Percentiles rank a stretch among this genome's conserved stretches.
phyloP scores from a whole-genome alignment of 2,329 filamentous ascomycete species.

The Colletotrichum sp. region DNA sequence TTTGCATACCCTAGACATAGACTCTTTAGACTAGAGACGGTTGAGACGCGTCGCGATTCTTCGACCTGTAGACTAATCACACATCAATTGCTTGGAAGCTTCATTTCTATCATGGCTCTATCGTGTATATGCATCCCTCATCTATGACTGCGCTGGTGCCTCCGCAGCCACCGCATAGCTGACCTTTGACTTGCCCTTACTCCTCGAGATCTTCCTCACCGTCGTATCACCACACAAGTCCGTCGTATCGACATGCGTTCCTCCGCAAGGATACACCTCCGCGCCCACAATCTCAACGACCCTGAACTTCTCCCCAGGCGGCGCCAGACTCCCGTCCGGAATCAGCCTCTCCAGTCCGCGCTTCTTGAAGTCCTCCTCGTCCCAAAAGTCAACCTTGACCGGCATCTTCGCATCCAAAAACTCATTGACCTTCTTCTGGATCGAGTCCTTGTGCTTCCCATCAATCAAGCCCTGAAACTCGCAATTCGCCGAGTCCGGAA shows the following conservation, averaged over 20 bases:
- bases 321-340: slow-evolving; percentile 50
- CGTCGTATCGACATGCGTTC: slow-evolving; percentile 72
- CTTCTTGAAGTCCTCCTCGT: slow-evolving; percentile 63
- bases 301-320: slow-evolving; percentile 62
- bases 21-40: not conserved
- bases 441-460: slow-evolving; percentile 63
- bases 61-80: not conserved
- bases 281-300: slow-evolving; percentile 73
- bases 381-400: slow-evolving; percentile 72
- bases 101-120: not conserved
- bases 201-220: slow-evolving; percentile 71
- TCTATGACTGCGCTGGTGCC: not conserved
- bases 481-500: slow-evolving; percentile 69
- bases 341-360: slow-evolving; percentile 61
- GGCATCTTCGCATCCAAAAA: slow-evolving; percentile 60
- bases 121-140: not conserved
- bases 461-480: slow-evolving; percentile 74
- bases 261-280: slow-evolving; percentile 76
- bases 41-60: not conserved
- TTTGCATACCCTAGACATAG: not conserved
- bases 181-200: slow-evolving; percentile 69
- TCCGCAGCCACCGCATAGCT: slow-evolving; percentile 37
- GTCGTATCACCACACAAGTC: slow-evolving; percentile 63
- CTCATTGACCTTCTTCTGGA: slow-evolving; percentile 67
- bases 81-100: not conserved